Evolutionary conservation across 1,284 basidiomycete genomes (phyloP).

Genomic region (Mycosarcoma maydis): DNA sequence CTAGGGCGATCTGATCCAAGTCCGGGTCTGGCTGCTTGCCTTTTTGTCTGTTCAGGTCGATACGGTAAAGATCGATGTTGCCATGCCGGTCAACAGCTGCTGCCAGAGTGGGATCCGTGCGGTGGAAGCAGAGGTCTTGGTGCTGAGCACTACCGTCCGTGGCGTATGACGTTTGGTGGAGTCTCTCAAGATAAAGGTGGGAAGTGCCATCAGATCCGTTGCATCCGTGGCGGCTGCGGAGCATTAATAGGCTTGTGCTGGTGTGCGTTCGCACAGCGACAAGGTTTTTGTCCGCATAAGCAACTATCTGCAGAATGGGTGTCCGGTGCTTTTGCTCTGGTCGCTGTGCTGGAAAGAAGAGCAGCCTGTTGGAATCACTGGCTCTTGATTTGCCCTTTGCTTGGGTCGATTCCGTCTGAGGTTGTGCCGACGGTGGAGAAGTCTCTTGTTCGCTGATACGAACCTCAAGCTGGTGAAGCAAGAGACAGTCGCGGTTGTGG

Average conservation of each 20-base stretch:
- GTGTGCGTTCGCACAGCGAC: slow-evolving; percentile 22
- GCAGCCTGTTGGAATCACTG: background rate
- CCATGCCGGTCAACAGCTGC: slow-evolving; percentile 22
- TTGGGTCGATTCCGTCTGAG: background rate
- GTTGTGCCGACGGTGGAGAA: background rate
- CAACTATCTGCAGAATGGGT: slow-evolving; percentile 27
- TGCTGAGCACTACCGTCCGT: slow-evolving; percentile 12
- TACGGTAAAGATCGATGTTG: slow-evolving; percentile 10
- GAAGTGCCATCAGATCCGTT: background rate
- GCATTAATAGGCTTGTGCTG: slow-evolving; percentile 17
- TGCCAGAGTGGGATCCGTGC: background rate
- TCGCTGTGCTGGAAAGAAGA: slow-evolving; percentile 16
- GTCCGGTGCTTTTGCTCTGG: slow-evolving; percentile 15
- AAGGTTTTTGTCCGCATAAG: slow-evolving; percentile 2
- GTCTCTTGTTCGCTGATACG: background rate
- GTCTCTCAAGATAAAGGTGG: slow-evolving; percentile 2
- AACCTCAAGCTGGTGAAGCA: slow-evolving; percentile 31
- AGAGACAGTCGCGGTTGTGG: slow-evolving; percentile 19
- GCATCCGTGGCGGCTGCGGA: background rate
- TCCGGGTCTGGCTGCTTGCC: background rate
- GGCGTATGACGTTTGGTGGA: slow-evolving; percentile 9
- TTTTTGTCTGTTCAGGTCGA: background rate
- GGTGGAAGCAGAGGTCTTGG: slow-evolving; percentile 25
- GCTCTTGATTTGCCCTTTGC: slow-evolving; percentile 18
- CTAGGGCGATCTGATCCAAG: background rate